These are phyloP conservation scores for Cytidiella melzeri DNA, from an alignment of 768 basidiomycete genomes.

Conservation along the genomic window DNA sequence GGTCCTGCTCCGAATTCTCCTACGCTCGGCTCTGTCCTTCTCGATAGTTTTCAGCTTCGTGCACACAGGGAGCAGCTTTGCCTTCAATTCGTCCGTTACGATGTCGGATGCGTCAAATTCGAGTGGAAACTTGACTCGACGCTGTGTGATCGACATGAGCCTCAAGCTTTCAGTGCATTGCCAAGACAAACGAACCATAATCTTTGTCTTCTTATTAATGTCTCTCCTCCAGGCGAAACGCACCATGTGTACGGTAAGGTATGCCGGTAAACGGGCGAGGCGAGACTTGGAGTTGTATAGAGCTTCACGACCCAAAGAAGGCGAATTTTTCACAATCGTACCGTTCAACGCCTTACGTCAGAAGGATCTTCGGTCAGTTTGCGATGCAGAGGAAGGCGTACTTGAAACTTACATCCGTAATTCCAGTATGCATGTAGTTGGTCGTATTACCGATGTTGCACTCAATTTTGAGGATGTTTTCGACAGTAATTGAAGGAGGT, in stretches of 20 bases:
- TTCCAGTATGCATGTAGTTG: conserved; percentile 84
- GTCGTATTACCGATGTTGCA: conserved; percentile 87
- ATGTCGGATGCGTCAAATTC: conserved; percentile 86
- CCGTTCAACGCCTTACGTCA: conserved; percentile 69
- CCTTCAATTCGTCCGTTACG: conserved; percentile 71
- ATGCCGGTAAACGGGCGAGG: conserved; percentile 76
- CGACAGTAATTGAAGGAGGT: conserved; percentile 49
- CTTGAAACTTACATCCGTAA: conserved; percentile 56
- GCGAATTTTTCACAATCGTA: conserved; percentile 79
- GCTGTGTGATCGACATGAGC: no score
- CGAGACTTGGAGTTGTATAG: conserved; percentile 77
- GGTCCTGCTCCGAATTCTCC: conserved; percentile 74
- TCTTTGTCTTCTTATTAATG: conserved; percentile 90
- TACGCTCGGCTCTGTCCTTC: conserved; percentile 77
- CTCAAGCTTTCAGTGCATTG: no score
- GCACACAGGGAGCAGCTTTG: conserved; percentile 64
- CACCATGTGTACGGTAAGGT: conserved; percentile 90
- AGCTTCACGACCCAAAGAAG: conserved; percentile 74
- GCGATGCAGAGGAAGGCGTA: conserved; percentile 5
- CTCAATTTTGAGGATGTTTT: conserved; percentile 81
- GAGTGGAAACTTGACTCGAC: conserved; percentile 87
- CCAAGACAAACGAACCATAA: conserved; percentile 76
- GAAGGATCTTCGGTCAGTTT: background rate
- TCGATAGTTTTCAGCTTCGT: conserved; percentile 72
- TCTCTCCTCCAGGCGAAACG: conserved; percentile 94